Conservation (phyloP, 352 stramenopile genomes). For the Globisporangium solare region DNA sequence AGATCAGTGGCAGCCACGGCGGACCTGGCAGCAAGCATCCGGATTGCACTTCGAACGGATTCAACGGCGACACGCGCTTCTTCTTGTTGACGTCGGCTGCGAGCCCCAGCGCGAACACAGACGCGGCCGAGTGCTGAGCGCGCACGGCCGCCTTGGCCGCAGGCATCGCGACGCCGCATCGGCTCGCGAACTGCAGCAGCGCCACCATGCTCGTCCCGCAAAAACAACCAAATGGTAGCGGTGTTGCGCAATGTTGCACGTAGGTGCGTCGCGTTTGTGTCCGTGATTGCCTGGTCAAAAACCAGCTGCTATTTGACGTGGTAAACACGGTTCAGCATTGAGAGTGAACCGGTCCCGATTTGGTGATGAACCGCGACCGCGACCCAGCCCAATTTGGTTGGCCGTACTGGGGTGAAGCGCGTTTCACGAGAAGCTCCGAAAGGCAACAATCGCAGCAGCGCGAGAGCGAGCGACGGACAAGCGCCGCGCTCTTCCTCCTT, state of each 20-base stretch:
- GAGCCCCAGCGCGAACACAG: conserved; percentile 31
- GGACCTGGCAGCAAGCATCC: conserved; percentile 51
- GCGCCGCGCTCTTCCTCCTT: background rate
- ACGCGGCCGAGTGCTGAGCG: conserved; percentile 9
- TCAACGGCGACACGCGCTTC: conserved; percentile 13
- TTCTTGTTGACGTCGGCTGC: conserved; percentile 1
- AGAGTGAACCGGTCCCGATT: conserved; percentile 5
- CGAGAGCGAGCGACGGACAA: conserved; percentile 1
- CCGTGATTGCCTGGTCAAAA: too few relatives aligned
- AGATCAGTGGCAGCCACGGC: background rate
- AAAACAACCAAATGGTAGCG: too few relatives aligned
- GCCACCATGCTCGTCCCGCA: too few relatives aligned
- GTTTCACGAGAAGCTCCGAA: conserved; percentile 7
- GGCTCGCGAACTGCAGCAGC: background rate
- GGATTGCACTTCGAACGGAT: conserved; percentile 45
- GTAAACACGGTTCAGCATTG: background rate
- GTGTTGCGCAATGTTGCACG: too few relatives aligned
- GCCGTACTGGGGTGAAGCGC: too few relatives aligned
- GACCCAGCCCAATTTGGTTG: too few relatives aligned
- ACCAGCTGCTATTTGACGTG: too few relatives aligned
- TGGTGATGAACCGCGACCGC: background rate
- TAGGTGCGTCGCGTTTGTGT: too few relatives aligned
- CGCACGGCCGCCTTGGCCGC: background rate
- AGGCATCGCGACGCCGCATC: too few relatives aligned
- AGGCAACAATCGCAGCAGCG: background rate